A percentile compares a stretch with the other conserved stretches of the same genome.
These are phyloP conservation scores for Lanzia echinophila DNA, from an alignment of 2,329 filamentous ascomycete species.

Conservation along the genomic window DNA sequence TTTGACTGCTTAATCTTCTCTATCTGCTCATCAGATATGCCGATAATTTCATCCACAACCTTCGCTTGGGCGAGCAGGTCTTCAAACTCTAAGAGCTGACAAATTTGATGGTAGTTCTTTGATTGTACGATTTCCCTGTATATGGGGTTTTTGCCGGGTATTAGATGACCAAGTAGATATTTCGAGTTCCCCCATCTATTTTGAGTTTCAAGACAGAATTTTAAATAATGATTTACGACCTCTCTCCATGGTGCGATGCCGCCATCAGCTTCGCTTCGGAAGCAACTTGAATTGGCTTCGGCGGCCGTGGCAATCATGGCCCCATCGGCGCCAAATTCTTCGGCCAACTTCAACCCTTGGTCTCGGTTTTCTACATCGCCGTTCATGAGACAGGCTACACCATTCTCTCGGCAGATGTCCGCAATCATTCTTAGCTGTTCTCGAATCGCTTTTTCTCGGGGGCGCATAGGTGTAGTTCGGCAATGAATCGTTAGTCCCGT, in stretches of 20 bases:
- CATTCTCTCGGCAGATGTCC: conserved; percentile 70
- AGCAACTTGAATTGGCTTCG: conserved; percentile 86
- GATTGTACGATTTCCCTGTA: conserved; percentile 56
- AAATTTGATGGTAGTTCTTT: conserved; percentile 66
- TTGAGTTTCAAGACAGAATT: conserved; percentile 64
- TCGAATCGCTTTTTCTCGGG: conserved; percentile 78
- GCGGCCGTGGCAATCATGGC: conserved; percentile 96
- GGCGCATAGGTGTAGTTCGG: conserved; percentile 92
- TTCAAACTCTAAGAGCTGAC: conserved; percentile 57
- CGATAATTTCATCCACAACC: conserved; percentile 48
- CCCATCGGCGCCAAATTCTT: conserved; percentile 80
- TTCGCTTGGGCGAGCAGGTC: conserved; percentile 57
- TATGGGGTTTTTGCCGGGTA: conserved; percentile 67
- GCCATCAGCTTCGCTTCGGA: conserved; percentile 62
- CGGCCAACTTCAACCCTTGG: conserved; percentile 62
- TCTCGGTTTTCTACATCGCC: conserved; percentile 77
- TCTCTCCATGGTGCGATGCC: conserved; percentile 69
- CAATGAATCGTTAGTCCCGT: conserved; percentile 91
- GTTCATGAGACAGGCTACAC: conserved; percentile 92
- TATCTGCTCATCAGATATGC: conserved; percentile 15
- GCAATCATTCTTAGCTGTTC: conserved; percentile 81
- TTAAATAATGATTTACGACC: conserved; percentile 70
- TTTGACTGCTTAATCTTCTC: background rate
- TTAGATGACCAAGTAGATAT: conserved; percentile 76
- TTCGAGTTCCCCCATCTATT: conserved; percentile 94